Evolutionary conservation across 2,329 filamentous ascomycete species (phyloP).

Genomic region (Alternaria novae-zelandiae): DNA sequence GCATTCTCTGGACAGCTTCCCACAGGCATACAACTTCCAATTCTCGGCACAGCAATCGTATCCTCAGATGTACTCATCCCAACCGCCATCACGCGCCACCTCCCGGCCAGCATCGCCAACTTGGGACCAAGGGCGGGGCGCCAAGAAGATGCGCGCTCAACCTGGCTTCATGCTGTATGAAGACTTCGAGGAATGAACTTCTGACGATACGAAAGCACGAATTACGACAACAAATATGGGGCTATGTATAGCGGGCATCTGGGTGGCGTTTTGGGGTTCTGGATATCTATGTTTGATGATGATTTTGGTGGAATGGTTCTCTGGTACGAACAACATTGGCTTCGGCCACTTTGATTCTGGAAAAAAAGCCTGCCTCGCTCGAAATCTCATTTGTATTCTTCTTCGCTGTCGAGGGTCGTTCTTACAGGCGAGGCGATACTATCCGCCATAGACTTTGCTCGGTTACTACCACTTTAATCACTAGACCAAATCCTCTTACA

Average conservation of each 20-base stretch:
- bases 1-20: slow-evolving; percentile 35
- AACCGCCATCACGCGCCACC: slow-evolving; percentile 31
- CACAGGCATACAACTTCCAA: slow-evolving; percentile 26
- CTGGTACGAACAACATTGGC: slow-evolving; percentile 1
- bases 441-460: slow-evolving; percentile 14
- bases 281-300: slow-evolving; percentile 1
- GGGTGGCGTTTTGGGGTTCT: slow-evolving; percentile 19
- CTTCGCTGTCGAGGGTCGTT: slow-evolving; percentile 2
- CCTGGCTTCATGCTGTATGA: slow-evolving; percentile 28
- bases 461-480: slow-evolving; percentile 24
- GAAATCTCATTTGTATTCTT: neutral
- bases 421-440: neutral
- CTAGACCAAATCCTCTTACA: slow-evolving; percentile 18
- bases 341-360: slow-evolving; percentile 2
- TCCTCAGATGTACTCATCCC: slow-evolving; percentile 33
- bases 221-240: slow-evolving; percentile 20
- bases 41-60: slow-evolving; percentile 24
- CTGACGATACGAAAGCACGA: slow-evolving; percentile 21
- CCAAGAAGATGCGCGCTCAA: slow-evolving; percentile 30
- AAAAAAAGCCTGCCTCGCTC: slow-evolving; percentile 4
- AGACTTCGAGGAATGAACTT: slow-evolving; percentile 21
- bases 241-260: slow-evolving; percentile 17
- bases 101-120: slow-evolving; percentile 37
- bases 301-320: neutral
- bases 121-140: slow-evolving; percentile 34